Base-by-base conservation (phyloP, 208 protist species). In the Acanthamoeba triangularis region DNA sequence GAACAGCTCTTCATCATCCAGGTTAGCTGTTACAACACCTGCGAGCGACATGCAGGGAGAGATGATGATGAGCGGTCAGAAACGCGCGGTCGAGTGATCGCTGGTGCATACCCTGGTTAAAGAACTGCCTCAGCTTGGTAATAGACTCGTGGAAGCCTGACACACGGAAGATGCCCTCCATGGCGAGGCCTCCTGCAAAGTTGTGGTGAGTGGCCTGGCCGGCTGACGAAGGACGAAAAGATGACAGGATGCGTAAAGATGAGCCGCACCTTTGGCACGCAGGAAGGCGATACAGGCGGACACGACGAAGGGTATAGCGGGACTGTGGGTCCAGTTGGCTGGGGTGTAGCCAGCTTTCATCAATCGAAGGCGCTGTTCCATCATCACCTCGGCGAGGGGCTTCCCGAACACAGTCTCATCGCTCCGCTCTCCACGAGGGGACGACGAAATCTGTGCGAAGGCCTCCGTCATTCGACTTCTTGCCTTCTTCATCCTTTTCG, bases 81-180 rank as follows among this genome's bases (percentile, higher is more conserved):
- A 78, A 28, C 37, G n/a, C 13, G 63, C 2, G 63, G 63, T 30
- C 63, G 61, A 35, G 63, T n/a, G 23, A 16, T 20, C 0, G 10
- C 8, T 30, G 28, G 16, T 20, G 13, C n/a, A n/a, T 63, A 88
- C 80, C 80, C 47, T 88, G 80, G 47, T 88, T n/a, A 28, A 88
- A 88, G 80, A 35, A 88, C 28, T 88, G 80, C 49, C 23, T 88
- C 47, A 88, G 80, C n/a, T 88, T 88, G 49, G 23, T 54, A 23
- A 88, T 88, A 63, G 80, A 88, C 80, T 88, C 80, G 80, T 88
- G 80, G 49, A 63, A 88, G 16, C 80, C 80, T 1, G 80, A 88
- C 30, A 88, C 41, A 25, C 80, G 80, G 80, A 88, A 88, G 41
- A 88, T 88, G 49, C 80, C 80, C 52, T 88, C 80, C 13, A 28